Conservation (phyloP, 306 rosid species). For the Fragaria ananassa region DNA sequence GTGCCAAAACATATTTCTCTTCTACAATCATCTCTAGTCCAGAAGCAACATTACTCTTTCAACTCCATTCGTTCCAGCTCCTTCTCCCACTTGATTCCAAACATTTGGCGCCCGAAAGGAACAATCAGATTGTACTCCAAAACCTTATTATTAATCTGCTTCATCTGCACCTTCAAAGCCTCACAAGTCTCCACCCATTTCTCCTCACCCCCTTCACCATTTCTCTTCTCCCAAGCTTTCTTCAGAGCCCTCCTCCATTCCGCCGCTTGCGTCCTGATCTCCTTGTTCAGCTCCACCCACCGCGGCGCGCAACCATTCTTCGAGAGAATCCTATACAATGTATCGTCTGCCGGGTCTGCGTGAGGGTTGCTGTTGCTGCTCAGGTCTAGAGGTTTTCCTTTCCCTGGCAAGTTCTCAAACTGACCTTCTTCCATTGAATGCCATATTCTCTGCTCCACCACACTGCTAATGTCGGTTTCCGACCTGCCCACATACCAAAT, state of each 20-base stretch:
- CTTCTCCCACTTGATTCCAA: constrained; percentile 81
- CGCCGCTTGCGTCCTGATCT: constrained; percentile 54
- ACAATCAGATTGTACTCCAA: constrained; percentile 78
- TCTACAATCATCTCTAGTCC: background rate
- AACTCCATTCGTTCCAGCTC: constrained; percentile 57
- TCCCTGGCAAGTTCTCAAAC: constrained; percentile 83
- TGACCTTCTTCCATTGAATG: constrained; percentile 95
- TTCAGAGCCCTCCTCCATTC: constrained; percentile 59
- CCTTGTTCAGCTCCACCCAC: constrained; percentile 94
- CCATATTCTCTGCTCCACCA: constrained; percentile 93
- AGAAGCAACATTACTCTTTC: background rate
- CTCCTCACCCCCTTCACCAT: constrained; percentile 44
- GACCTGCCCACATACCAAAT: constrained; percentile 51
- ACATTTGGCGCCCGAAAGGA: constrained; percentile 89
- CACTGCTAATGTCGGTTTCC: constrained; percentile 75
- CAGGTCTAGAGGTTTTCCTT: constrained; percentile 80
- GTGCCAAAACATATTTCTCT: background rate
- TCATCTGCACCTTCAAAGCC: constrained; percentile 50
- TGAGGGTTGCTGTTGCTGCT: constrained; percentile 71
- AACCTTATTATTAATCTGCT: constrained; percentile 68
- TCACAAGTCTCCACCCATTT: constrained; percentile 55
- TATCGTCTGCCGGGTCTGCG: constrained; percentile 90
- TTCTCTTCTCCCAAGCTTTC: constrained; percentile 51
- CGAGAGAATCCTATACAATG: constrained; percentile 66
- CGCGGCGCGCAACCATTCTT: constrained; percentile 83